Base-by-base conservation (phyloP, 2,329 filamentous ascomycete species). In the Bipolaris oryzae region DNA sequence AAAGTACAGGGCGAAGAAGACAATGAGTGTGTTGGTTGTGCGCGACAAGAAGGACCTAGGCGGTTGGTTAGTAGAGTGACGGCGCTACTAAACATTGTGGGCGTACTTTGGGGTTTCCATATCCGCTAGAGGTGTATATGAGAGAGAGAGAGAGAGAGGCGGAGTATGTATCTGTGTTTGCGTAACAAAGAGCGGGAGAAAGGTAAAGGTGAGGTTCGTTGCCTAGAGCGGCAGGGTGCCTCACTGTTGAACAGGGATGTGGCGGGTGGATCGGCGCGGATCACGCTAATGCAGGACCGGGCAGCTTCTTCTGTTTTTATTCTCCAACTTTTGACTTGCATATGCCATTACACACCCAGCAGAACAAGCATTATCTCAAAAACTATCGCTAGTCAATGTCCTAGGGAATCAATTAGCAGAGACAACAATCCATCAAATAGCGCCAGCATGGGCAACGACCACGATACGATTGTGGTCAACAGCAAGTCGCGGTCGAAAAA, bases 1-100 rank as follows among this genome's bases (percentile, higher is more conserved):
- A 42, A 77, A 47, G 62, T 77, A 77, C 46, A 77, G 74, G 28
- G 72, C 71, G 57, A 75, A 25, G 69, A 77, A 76, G 61, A 70
- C 64, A 31, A 69, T 51, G 54, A 74, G 44, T 9, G 70, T 64
- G 61, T 68, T 64, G 38, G 52, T 39, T 43, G 47, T 55, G 55
- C 57, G 39, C 48, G 42, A 37, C 48, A 42, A 11, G 42, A 47
- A 18, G 43, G 57, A 25, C n/a, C 54, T 62, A 11, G 20, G n/a
- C 7, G 23, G 10, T 31, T 31, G 28, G 10, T 31, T 7, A 31
- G 28, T 31, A 31, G 28, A 31, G 28, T 11, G 10, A 10, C 13
- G 28, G 28, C 10, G 3, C 28, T 31, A 31, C 13, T 4, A 11
- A 10, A 31, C 6, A 10, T 18, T 31, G 13, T 18, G 37, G 41